Base-by-base conservation (phyloP, 164 flowering plant genomes). In the Santalum album region DNA sequence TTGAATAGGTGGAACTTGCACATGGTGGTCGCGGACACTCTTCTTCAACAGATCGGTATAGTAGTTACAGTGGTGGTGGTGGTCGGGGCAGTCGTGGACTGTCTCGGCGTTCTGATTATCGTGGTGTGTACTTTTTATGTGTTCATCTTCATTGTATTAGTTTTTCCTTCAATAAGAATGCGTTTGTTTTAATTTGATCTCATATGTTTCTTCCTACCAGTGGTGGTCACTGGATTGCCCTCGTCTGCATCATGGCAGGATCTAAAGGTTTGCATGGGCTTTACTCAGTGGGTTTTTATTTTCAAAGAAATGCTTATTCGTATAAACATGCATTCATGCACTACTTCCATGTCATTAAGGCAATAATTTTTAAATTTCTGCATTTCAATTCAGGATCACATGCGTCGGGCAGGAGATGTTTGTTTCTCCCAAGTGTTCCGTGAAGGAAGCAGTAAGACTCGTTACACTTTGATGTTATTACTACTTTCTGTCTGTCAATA, bases 241-340 rank as follows among this genome's bases (percentile, higher is more conserved):
- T 67, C 85, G 58, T 89, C 99, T 72, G 99, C 99, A 44, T 92
- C 99, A 35, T 92, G 99, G 97, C 99, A 92, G 74, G 99, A 89
- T 63, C 76, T 92, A 6, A 92, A 92, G 96, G 98, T 90, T 55
- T 54, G 52, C 21, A 24, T 50, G 14, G 25, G 25, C 22, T 16
- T n/a, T n/a, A n/a, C n/a, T n/a, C n/a, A n/a, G n/a, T n/a, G n/a
- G n/a, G n/a, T n/a, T n/a, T n/a, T n/a, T n/a, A n/a, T n/a, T n/a
- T n/a, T n/a, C n/a, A n/a, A n/a, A n/a, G n/a, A n/a, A n/a, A n/a
- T n/a, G n/a, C n/a, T n/a, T n/a, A n/a, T n/a, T n/a, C n/a, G n/a
- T 23, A 35, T 26, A 7, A 3, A 16, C 42, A 6, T 42, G n/a
- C 21, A 20, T 10, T 20, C 27, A 29, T 29, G 4, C 9, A 29